phyloP scores from a whole-genome alignment of 768 basidiomycete species.

The Lentinula edodes region DNA sequence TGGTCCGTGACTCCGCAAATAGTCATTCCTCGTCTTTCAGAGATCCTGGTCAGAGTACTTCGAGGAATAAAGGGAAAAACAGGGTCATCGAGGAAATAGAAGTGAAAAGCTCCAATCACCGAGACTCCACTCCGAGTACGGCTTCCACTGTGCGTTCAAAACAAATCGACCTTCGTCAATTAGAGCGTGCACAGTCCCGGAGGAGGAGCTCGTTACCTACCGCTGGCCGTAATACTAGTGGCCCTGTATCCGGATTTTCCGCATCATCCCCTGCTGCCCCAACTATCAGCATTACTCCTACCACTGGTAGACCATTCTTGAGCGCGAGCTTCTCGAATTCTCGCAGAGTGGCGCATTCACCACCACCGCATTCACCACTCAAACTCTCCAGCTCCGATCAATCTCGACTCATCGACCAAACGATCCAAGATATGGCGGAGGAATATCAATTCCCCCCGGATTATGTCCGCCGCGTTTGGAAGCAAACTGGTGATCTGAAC shows the following conservation, averaged over 20 bases:
- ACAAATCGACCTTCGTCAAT: background rate
- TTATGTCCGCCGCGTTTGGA: conserved; percentile 1
- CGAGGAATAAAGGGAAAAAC: background rate
- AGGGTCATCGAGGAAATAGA: background rate
- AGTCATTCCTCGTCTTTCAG: background rate
- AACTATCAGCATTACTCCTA: background rate
- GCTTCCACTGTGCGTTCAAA: background rate
- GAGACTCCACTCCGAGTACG: background rate
- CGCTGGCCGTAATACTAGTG: background rate
- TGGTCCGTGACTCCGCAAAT: too few relatives aligned
- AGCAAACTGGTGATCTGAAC: background rate
- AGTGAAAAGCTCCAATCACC: background rate
- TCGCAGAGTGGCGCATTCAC: background rate
- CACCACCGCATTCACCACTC: background rate
- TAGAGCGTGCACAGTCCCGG: background rate
- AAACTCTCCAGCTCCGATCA: background rate
- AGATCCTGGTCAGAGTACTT: background rate
- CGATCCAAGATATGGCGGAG: background rate
- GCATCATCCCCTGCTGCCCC: background rate
- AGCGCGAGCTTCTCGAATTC: background rate
- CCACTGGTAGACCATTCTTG: background rate
- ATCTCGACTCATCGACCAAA: background rate
- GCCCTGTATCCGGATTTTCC: background rate
- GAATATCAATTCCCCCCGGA: conserved; percentile 3
- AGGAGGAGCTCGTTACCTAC: background rate